phyloP scores from a whole-genome alignment of 768 basidiomycete species.

The Panaeolus papilionaceus region DNA sequence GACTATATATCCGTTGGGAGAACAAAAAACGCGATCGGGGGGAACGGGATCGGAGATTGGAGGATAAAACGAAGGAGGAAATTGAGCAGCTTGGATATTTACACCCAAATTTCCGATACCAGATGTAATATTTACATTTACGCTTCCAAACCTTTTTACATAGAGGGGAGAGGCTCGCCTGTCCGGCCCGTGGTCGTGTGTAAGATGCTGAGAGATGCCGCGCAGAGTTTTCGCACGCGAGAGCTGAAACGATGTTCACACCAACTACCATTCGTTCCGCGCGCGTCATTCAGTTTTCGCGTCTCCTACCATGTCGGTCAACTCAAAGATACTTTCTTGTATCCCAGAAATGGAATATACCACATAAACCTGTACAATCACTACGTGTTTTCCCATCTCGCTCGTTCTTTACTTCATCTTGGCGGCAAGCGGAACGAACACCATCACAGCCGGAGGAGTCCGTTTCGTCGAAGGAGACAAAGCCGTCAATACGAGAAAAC shows the following conservation, averaged over 20 bases:
- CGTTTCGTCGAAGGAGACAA: constrained; percentile 22
- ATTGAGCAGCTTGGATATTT: constrained; percentile 47
- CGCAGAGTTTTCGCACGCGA: constrained; percentile 23
- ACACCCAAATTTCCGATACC: constrained; percentile 54
- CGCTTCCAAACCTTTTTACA: background rate
- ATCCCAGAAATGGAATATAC: constrained; percentile 3
- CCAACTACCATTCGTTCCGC: constrained; percentile 29
- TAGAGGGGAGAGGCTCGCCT: background rate
- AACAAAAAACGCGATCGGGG: constrained; percentile 50
- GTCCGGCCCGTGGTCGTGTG: background rate
- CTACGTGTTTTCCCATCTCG: constrained; percentile 1
- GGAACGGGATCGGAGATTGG: constrained; percentile 46
- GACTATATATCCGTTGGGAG: constrained; percentile 46
- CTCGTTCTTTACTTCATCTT: constrained; percentile 30
- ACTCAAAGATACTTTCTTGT: background rate
- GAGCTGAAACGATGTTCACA: constrained; percentile 26
- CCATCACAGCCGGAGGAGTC: constrained; percentile 16
- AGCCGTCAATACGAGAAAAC: constrained; percentile 68
- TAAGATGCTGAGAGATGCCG: background rate
- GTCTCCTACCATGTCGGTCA: constrained; percentile 15
- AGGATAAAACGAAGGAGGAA: constrained; percentile 43
- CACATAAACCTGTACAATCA: background rate
- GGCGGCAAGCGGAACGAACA: constrained; percentile 22
- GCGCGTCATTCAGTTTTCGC: constrained; percentile 22
- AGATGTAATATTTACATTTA: constrained; percentile 32